These are phyloP conservation scores for Suillus tomentosus DNA, from an alignment of 768 basidiomycete species.

Conservation along the genomic window DNA sequence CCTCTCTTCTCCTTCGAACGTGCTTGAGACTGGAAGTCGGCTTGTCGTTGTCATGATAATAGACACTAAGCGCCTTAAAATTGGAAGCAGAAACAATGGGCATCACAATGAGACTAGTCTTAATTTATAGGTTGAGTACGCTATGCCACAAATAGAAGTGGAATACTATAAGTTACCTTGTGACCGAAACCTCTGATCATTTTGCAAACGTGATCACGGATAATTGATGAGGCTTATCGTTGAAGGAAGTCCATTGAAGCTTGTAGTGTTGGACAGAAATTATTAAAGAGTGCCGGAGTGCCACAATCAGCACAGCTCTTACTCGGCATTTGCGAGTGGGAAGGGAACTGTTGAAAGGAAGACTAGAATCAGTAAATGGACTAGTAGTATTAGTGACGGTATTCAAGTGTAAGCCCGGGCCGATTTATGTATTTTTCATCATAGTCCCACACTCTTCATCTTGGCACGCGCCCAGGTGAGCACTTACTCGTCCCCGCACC, in stretches of 20 bases:
- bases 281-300: background rate
- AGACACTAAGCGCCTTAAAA: background rate
- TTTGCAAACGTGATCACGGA: background rate
- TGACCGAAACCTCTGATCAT: background rate
- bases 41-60: background rate
- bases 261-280: background rate
- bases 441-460: too few relatives aligned
- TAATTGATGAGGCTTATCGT: background rate
- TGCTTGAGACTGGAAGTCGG: conserved; percentile 1
- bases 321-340: background rate
- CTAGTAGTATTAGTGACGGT: too few relatives aligned
- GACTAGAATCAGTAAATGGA: too few relatives aligned
- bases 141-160: background rate
- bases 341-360: background rate
- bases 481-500: background rate
- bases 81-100: background rate
- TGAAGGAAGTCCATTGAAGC: background rate
- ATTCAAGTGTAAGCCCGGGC: too few relatives aligned
- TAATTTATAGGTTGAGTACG: background rate
- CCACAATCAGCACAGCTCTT: background rate
- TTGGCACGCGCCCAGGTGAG: background rate
- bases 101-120: background rate
- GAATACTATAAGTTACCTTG: background rate
- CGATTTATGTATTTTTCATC: too few relatives aligned
- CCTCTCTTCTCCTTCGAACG: conserved; percentile 4